Conservation (phyloP, 129 eudicot species). For the Flaveria ramosissima region DNA sequence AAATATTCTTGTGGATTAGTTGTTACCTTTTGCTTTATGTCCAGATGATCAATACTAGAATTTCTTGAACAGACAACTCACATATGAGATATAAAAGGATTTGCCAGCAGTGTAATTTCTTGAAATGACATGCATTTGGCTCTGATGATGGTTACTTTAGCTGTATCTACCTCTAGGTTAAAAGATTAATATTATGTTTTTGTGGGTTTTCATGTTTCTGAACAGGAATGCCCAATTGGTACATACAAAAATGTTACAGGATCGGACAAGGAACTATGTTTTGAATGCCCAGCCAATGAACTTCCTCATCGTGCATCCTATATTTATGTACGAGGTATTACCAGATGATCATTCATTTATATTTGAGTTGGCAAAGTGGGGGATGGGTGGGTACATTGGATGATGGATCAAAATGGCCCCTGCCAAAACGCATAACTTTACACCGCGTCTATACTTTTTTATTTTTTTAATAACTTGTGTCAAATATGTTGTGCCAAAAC, state of each 20-base stretch:
- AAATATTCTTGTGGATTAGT: neutral
- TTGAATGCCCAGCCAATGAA: constrained; percentile 64
- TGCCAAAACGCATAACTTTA: neutral
- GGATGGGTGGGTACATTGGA: neutral
- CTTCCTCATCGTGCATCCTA: constrained; percentile 90
- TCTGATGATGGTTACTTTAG: constrained; percentile 16
- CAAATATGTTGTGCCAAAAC: too few relatives aligned
- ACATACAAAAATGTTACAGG: constrained; percentile 90
- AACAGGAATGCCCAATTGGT: constrained; percentile 95
- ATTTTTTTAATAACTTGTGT: neutral
- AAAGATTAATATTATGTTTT: neutral
- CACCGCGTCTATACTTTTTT: neutral
- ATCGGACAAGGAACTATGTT: constrained; percentile 76
- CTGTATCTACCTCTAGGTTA: constrained; percentile 11
- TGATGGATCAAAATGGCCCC: neutral
- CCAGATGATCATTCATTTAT: constrained; percentile 8
- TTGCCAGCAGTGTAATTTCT: too few relatives aligned
- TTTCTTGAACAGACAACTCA: constrained; percentile 16
- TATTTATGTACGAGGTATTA: constrained; percentile 72
- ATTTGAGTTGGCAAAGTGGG: neutral
- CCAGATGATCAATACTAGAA: constrained; percentile 7
- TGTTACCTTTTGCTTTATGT: constrained; percentile 10
- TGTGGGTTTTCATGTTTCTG: constrained; percentile 13
- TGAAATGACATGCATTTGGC: constrained; percentile 29
- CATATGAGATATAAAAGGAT: constrained; percentile 16